Evolutionary conservation across 805 yeast species (phyloP).

Genomic region (Myxozyma geophila): DNA sequence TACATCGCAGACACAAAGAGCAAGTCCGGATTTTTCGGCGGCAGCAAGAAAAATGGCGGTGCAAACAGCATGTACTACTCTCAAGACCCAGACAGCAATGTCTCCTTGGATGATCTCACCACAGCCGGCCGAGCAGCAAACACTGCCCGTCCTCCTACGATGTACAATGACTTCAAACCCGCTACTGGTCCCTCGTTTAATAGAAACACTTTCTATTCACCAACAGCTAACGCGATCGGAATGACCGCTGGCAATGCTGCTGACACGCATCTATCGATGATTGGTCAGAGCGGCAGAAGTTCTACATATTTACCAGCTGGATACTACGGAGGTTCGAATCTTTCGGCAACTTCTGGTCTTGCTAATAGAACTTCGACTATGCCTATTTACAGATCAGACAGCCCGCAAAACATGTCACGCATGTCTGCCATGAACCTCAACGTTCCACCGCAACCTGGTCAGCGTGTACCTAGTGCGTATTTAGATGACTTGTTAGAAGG

Average conservation of each 20-base stretch:
- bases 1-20: slow-evolving; percentile 35
- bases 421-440: slow-evolving; percentile 3
- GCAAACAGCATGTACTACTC: slow-evolving; percentile 27
- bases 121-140: slow-evolving; percentile 24
- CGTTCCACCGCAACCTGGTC: slow-evolving; percentile 23
- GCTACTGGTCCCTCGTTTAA: slow-evolving; percentile 29
- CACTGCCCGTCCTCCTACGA: slow-evolving; percentile 27
- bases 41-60: slow-evolving; percentile 1
- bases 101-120: slow-evolving; percentile 33
- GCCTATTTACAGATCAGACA: slow-evolving; percentile 13
- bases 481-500: slow-evolving; percentile 45
- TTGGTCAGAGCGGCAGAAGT: slow-evolving; percentile 15
- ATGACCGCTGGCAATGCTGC: slow-evolving; percentile 15
- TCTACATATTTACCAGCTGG: slow-evolving; percentile 35
- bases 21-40: slow-evolving; percentile 18
- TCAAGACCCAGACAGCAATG: slow-evolving; percentile 25
- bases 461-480: slow-evolving; percentile 47
- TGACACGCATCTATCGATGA: slow-evolving; percentile 1
- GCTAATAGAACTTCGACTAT: slow-evolving; percentile 10
- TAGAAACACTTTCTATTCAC: slow-evolving; percentile 65
- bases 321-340: slow-evolving; percentile 24
- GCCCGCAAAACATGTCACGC: slow-evolving; percentile 15
- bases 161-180: slow-evolving; percentile 36
- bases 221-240: slow-evolving; percentile 59
- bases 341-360: slow-evolving; percentile 8